Conservation (phyloP, 225 moss, liverwort and hornwort species). For the Physcomitrellopsis africana region DNA sequence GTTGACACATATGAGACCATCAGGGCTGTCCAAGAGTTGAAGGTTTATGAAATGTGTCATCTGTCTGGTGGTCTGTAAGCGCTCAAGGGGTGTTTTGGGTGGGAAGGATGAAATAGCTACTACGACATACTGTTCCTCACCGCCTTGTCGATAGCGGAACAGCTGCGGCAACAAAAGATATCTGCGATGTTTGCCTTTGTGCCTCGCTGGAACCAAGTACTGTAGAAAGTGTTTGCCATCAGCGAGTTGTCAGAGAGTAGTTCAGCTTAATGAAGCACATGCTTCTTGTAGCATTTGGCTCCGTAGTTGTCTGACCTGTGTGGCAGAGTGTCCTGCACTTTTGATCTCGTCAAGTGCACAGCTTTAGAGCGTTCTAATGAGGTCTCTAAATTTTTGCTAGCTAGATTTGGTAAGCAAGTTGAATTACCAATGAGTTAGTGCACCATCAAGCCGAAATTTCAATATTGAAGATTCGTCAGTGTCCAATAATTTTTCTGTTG, state of each 20-base stretch:
- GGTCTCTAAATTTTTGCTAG: conserved; percentile 17
- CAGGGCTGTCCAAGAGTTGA: conserved; percentile 19
- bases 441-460: not conserved
- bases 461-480: no score
- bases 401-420: conserved; percentile 10
- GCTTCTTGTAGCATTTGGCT: not conserved
- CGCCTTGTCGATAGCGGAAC: conserved; percentile 2
- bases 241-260: not conserved
- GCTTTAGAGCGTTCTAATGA: not conserved
- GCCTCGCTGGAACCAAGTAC: not conserved
- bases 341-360: conserved; percentile 21
- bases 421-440: conserved; percentile 17
- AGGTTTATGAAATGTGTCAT: conserved; percentile 19
- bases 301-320: not conserved
- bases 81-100: not conserved
- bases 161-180: not conserved
- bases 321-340: conserved; percentile 14
- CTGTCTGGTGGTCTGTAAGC: not conserved
- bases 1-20: not conserved
- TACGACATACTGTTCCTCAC: conserved; percentile 5
- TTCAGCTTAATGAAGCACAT: conserved; percentile 9
- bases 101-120: not conserved
- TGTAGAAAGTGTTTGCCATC: not conserved
- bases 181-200: not conserved
- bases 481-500: no score